Conservation (phyloP, 2,329 filamentous ascomycete species). For the Clarireedia paspali region DNA sequence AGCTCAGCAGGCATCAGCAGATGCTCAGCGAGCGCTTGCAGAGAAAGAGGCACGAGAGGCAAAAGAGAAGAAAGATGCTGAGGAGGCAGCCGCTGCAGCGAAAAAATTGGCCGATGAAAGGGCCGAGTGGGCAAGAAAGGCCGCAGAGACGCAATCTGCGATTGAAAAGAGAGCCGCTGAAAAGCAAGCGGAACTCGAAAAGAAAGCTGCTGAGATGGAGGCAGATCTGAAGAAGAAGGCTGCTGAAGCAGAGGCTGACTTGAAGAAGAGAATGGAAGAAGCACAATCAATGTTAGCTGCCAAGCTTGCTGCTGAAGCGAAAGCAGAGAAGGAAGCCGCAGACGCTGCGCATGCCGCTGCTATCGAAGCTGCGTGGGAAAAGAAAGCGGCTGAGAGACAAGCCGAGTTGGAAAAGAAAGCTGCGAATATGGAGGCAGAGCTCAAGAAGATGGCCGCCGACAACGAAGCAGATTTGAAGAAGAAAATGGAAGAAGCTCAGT, state of each 20-base stretch:
- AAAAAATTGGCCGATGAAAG: constrained; percentile 36
- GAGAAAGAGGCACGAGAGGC: constrained; percentile 31
- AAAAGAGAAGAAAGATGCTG: constrained; percentile 17
- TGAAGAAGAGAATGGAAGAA: constrained; percentile 18
- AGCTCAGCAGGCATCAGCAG: constrained; percentile 3
- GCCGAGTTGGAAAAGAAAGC: constrained; percentile 28
- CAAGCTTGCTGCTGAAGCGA: constrained; percentile 12
- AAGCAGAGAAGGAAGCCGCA: constrained; percentile 13
- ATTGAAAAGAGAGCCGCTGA: constrained; percentile 15
- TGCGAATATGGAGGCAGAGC: constrained; percentile 28
- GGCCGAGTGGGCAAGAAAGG: constrained; percentile 33
- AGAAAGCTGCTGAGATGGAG: constrained; percentile 6
- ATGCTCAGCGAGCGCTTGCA: constrained; percentile 37
- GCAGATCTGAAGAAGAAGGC: constrained; percentile 11
- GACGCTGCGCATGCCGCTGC: constrained; percentile 4
- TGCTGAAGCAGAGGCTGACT: constrained; percentile 15
- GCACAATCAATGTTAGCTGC: constrained; percentile 6
- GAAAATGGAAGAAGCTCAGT: constrained; percentile 9
- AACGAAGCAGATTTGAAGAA: constrained; percentile 8
- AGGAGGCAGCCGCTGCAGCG: constrained; percentile 36
- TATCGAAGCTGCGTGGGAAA: constrained; percentile 14
- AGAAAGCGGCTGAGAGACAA: constrained; percentile 17
- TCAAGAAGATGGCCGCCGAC: constrained; percentile 29
- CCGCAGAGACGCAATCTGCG: constrained; percentile 35
- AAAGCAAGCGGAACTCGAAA: background rate